phyloP scores from a whole-genome alignment of 108 stramenopile species.

The Phaeodactylum tricornutum region DNA sequence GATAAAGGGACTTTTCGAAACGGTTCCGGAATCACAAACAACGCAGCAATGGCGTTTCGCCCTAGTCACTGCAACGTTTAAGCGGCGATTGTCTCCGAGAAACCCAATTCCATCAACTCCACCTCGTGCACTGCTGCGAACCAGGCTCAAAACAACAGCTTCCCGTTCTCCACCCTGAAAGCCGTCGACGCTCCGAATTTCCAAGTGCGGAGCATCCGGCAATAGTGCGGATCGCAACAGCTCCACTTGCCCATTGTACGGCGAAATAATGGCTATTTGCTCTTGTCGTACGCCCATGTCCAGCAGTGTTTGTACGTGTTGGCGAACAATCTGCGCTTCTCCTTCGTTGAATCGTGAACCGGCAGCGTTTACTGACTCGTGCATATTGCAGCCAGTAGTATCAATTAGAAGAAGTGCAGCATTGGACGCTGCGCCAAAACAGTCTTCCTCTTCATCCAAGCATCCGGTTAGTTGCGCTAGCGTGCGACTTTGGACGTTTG shows the following conservation, averaged over 20 bases:
- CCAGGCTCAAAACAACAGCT: conserved; percentile 91
- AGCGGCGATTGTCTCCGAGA: conserved; percentile 83
- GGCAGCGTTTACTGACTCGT: conserved; percentile 61
- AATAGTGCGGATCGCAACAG: conserved; percentile 51
- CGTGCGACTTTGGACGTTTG: conserved; percentile 39
- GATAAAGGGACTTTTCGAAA: conserved; percentile 58
- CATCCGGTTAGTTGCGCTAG: conserved; percentile 28
- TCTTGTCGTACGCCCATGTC: conserved; percentile 47
- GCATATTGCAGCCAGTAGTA: conserved; percentile 89
- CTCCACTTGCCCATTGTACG: conserved; percentile 98
- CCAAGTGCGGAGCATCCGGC: conserved; percentile 53
- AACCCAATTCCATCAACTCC: conserved; percentile 89
- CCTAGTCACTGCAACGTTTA: conserved; percentile 93
- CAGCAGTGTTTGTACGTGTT: conserved; percentile 68
- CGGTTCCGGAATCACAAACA: conserved; percentile 81
- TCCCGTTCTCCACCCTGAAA: conserved; percentile 99
- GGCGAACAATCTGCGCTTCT: conserved; percentile 60
- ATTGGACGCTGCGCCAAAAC: conserved; percentile 10
- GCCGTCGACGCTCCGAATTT: conserved; percentile 94
- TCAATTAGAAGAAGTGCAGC: conserved; percentile 75
- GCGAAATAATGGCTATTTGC: conserved; percentile 94
- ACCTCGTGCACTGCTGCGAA: conserved; percentile 75
- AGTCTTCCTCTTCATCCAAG: conserved; percentile 6
- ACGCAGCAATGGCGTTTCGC: conserved; percentile 80
- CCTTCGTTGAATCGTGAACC: conserved; percentile 77